Conservation (phyloP, 805 yeast genomes). For the Scheffersomyces spartinae region DNA sequence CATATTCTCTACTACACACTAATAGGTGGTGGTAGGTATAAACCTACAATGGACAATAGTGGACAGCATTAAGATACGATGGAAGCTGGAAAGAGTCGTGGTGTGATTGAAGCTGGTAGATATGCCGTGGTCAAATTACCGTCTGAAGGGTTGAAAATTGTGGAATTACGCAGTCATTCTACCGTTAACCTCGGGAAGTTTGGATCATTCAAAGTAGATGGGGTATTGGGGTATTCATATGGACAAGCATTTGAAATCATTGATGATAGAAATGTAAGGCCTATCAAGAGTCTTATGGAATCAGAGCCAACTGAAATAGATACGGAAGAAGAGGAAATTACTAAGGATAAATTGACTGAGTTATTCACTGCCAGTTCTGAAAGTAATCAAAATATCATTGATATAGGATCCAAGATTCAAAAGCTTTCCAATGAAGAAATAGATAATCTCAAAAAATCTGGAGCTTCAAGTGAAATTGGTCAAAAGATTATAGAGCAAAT, state of each 20-base stretch:
- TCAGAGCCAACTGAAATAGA: conserved; percentile 17
- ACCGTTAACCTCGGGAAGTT: conserved; percentile 77
- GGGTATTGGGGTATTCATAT: conserved; percentile 66
- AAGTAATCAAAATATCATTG: conserved; percentile 52
- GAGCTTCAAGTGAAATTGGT: conserved; percentile 51
- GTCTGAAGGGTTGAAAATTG: conserved; percentile 65
- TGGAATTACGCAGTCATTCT: conserved; percentile 51
- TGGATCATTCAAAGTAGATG: conserved; percentile 71
- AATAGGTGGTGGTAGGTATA: too few relatives aligned
- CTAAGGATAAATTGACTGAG: conserved; percentile 24
- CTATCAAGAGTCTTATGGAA: conserved; percentile 32
- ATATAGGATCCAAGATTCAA: conserved; percentile 64
- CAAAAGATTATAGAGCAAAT: conserved; percentile 72
- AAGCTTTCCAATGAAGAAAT: conserved; percentile 69
- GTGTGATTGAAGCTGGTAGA: conserved; percentile 36
- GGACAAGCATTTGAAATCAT: conserved; percentile 85
- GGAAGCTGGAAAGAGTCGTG: too few relatives aligned
- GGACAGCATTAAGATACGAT: too few relatives aligned
- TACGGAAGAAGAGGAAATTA: conserved; percentile 25
- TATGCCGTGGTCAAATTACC: conserved; percentile 67
- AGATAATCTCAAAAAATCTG: conserved; percentile 65
- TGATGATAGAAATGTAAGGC: conserved; percentile 40
- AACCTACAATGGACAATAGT: too few relatives aligned
- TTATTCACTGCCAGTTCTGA: conserved; percentile 38
- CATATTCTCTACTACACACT: too few relatives aligned